Evolutionary conservation across 179 eudicot genomes (phyloP).

Genomic region (Camellia oleifera): DNA sequence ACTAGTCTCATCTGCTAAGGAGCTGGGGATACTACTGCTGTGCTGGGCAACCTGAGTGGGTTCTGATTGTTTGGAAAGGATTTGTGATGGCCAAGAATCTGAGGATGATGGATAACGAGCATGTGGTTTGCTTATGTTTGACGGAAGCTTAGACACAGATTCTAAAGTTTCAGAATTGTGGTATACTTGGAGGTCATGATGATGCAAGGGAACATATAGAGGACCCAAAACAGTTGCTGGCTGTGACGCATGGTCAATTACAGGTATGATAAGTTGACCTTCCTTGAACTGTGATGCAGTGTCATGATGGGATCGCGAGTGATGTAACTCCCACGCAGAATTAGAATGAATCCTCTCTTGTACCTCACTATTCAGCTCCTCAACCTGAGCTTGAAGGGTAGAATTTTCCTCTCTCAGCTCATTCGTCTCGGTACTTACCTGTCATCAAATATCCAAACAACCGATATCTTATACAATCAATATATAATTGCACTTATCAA

Average conservation of each 20-base stretch:
- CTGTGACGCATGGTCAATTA: conserved; percentile 21
- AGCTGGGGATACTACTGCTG: neutral
- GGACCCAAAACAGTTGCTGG: conserved; percentile 46
- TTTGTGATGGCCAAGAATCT: conserved; percentile 69
- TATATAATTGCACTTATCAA: neutral
- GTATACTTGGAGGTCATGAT: conserved; percentile 36
- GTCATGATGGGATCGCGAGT: conserved; percentile 33
- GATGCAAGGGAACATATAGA: conserved; percentile 47
- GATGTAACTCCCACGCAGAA: conserved; percentile 33
- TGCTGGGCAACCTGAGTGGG: conserved; percentile 13
- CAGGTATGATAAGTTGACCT: conserved; percentile 14
- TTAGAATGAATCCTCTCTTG: conserved; percentile 41
- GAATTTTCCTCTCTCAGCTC: conserved; percentile 63
- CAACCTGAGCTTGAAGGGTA: conserved; percentile 46
- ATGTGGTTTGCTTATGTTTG: conserved; percentile 59
- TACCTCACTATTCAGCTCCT: conserved; percentile 40
- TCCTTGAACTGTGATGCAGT: conserved; percentile 11
- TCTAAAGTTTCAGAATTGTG: conserved; percentile 21
- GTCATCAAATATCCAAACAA: conserved; percentile 13
- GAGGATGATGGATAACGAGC: conserved; percentile 73
- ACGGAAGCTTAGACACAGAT: conserved; percentile 23
- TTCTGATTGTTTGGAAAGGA: conserved; percentile 42
- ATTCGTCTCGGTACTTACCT: conserved; percentile 54
- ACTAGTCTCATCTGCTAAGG: neutral
- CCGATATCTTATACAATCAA: neutral